These are phyloP conservation scores for Pleurozium schreberi DNA, from an alignment of 225 moss, liverwort and hornwort genomes.

Conservation along the genomic window DNA sequence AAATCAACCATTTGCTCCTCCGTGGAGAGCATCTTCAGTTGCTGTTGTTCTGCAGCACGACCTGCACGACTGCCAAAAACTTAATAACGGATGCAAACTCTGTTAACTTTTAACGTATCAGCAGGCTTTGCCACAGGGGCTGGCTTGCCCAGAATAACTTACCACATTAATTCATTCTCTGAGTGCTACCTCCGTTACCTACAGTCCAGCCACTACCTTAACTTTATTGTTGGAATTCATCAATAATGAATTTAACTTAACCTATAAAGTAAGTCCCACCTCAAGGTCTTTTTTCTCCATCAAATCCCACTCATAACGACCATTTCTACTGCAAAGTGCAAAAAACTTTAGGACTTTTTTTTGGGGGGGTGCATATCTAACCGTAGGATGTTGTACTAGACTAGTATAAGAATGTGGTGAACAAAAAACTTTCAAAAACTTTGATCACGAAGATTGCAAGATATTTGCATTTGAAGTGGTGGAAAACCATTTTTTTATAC, in stretches of 20 bases:
- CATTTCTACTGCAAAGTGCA: neutral
- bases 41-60: neutral
- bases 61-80: neutral
- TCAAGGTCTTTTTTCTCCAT: neutral
- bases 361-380: too few relatives aligned
- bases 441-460: rapidly evolving
- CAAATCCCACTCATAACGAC: neutral
- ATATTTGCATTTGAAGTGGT: neutral
- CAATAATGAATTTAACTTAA: neutral
- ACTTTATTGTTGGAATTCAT: neutral
- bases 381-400: neutral
- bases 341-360: neutral
- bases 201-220: neutral
- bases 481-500: neutral
- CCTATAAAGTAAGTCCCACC: neutral
- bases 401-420: neutral
- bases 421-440: neutral
- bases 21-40: neutral
- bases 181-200: neutral
- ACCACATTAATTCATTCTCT: neutral
- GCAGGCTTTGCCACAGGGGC: neutral
- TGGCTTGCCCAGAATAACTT: neutral
- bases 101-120: too few relatives aligned
- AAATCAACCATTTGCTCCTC: neutral
- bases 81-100: neutral